These are phyloP conservation scores for Cutaneotrichosporon dermatis DNA, from an alignment of 1,284 basidiomycete species.

Conservation along the genomic window DNA sequence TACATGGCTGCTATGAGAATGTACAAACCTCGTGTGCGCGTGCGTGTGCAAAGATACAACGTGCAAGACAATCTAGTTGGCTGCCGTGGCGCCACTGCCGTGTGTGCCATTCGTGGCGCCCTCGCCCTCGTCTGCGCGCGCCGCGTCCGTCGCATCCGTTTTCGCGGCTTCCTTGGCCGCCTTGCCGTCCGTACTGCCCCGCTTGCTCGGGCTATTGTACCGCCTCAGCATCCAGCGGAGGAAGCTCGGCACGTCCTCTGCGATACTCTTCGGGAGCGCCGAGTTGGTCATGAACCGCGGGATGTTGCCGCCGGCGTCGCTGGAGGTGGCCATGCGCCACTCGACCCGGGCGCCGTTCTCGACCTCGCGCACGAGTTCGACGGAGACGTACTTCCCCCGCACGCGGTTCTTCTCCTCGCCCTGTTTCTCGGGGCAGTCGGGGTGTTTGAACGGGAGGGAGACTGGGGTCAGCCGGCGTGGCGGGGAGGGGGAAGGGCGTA, in stretches of 20 bases:
- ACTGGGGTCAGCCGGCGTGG: constrained; percentile 21
- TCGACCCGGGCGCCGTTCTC: constrained; percentile 32
- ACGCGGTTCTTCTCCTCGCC: constrained; percentile 40
- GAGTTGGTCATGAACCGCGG: constrained; percentile 44
- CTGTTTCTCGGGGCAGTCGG: constrained; percentile 35
- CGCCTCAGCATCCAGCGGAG: constrained; percentile 36
- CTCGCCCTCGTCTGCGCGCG: no score
- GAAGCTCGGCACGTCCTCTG: constrained; percentile 47
- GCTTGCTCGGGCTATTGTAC: not conserved
- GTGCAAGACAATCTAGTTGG: no score
- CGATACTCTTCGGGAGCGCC: constrained; percentile 37
- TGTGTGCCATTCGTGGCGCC: no score
- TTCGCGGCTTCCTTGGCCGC: no score
- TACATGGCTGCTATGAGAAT: no score
- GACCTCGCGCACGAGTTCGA: constrained; percentile 42
- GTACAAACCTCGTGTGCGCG: no score
- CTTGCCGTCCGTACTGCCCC: no score
- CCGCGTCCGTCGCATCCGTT: no score
- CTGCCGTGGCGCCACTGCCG: no score
- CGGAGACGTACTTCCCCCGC: constrained; percentile 43
- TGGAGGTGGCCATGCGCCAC: constrained; percentile 47
- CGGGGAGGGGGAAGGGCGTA: no score
- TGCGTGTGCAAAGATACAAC: no score
- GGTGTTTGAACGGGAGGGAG: constrained; percentile 43
- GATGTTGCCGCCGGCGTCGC: constrained; percentile 46